Conservation (phyloP, 176 grass and related monocot species). For the Oryza glaberrima region DNA sequence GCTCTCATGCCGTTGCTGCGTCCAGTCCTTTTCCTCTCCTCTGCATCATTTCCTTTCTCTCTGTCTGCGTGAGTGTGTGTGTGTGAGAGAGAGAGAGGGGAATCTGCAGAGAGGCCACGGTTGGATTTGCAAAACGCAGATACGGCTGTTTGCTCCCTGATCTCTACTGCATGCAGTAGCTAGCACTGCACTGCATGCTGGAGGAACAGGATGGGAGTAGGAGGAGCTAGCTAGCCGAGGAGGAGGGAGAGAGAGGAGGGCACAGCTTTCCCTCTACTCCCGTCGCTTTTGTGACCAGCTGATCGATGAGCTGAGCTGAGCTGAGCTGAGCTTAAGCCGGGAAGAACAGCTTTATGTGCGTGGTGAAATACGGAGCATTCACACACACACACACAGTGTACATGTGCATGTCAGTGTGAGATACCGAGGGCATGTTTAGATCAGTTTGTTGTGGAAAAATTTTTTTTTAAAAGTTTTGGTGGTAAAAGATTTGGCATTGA, state of each 20-base stretch:
- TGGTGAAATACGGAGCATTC: not conserved
- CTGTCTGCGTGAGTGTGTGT: not conserved
- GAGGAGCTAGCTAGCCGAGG: not conserved
- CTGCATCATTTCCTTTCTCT: slow-evolving; percentile 23
- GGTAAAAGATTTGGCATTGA: too few relatives aligned
- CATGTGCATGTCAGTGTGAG: not conserved
- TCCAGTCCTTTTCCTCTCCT: slow-evolving; percentile 38
- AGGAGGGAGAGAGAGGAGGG: not conserved
- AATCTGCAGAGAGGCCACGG: slow-evolving; percentile 35
- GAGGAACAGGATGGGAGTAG: not conserved
- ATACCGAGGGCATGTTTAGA: too few relatives aligned
- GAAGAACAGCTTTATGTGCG: not conserved
- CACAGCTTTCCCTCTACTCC: slow-evolving; percentile 12
- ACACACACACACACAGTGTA: not conserved
- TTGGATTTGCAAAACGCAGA: not conserved
- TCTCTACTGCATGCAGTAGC: not conserved
- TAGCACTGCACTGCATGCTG: not conserved
- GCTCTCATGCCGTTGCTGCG: not conserved
- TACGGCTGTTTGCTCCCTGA: not conserved
- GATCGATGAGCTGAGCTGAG: not conserved
- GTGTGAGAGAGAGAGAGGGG: not conserved
- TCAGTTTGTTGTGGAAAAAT: too few relatives aligned
- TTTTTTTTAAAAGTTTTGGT: too few relatives aligned
- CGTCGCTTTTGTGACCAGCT: slow-evolving; percentile 22
- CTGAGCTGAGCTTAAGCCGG: not conserved